Percentiles rank a stretch among this genome's conserved stretches.
These are phyloP conservation scores for Penicillium sp. DNA, from an alignment of 2,329 filamentous ascomycete species.

Conservation along the genomic window DNA sequence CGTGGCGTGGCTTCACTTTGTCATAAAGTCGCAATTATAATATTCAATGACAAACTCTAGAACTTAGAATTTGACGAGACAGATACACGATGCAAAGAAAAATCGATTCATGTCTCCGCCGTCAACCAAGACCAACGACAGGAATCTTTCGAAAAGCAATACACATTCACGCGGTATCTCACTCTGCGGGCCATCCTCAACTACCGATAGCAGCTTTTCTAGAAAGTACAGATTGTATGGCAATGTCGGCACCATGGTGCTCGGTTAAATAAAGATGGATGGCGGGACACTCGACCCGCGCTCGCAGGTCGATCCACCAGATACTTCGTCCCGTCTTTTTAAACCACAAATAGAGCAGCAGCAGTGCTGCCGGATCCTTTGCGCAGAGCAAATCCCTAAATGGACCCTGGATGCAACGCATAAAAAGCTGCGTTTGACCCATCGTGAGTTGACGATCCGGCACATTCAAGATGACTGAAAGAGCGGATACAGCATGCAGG, in stretches of 20 bases:
- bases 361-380: conserved; percentile 36
- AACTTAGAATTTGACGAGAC: too few species aligned
- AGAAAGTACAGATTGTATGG: conserved; percentile 29
- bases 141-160: too few species aligned
- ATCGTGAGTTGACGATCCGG: conserved; percentile 23
- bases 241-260: conserved; percentile 23
- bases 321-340: conserved; percentile 35
- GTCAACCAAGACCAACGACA: too few species aligned
- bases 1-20: too few species aligned
- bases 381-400: conserved; percentile 30
- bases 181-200: neutral
- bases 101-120: too few species aligned
- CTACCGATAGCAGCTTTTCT: conserved; percentile 17
- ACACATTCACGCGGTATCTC: too few species aligned
- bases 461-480: conserved; percentile 28
- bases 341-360: conserved; percentile 43
- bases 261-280: conserved; percentile 36
- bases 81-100: too few species aligned
- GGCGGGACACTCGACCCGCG: conserved; percentile 40
- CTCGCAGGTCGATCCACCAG: conserved; percentile 43
- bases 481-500: conserved; percentile 34
- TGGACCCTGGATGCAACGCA: conserved; percentile 25
- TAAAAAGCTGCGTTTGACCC: conserved; percentile 30
- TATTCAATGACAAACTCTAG: too few species aligned
- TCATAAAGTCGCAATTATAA: too few species aligned